A percentile compares a stretch with the other conserved stretches of the same genome.
Evolutionary conservation across 2,329 filamentous ascomycete genomes (phyloP).

Genomic region (Magnaporthales sp.): DNA sequence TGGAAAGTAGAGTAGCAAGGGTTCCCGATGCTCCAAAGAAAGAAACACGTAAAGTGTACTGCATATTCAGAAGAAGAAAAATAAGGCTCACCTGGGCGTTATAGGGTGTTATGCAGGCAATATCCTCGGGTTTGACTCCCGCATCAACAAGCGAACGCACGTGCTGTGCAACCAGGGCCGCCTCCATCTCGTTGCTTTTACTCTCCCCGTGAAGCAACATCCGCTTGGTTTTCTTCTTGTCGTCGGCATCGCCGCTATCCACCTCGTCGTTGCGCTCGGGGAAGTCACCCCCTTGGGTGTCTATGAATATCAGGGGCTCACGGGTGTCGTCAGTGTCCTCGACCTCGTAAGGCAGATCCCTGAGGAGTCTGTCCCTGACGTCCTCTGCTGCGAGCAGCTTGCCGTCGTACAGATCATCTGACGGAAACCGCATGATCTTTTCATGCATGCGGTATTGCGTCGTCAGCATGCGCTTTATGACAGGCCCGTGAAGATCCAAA

Average conservation of each 20-base stretch:
- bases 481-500: constrained; percentile 67
- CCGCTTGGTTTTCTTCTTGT: constrained; percentile 27
- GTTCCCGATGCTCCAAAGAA: neutral
- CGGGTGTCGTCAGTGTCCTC: constrained; percentile 75
- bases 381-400: constrained; percentile 72
- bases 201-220: constrained; percentile 46
- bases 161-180: constrained; percentile 69
- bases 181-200: constrained; percentile 90
- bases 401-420: constrained; percentile 75
- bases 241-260: neutral
- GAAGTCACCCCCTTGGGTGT: constrained; percentile 92
- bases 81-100: constrained; percentile 65
- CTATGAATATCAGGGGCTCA: constrained; percentile 86
- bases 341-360: constrained; percentile 65
- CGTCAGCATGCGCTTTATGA: constrained; percentile 89
- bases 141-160: constrained; percentile 67
- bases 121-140: constrained; percentile 73
- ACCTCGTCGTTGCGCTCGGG: constrained; percentile 69
- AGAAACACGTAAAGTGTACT: neutral
- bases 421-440: constrained; percentile 90
- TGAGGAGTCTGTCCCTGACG: constrained; percentile 68
- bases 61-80: constrained; percentile 6
- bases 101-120: constrained; percentile 92
- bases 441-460: constrained; percentile 98
- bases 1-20: neutral